These are phyloP conservation scores for Tylopilus intermedius DNA, from an alignment of 768 basidiomycete genomes.

Conservation along the genomic window DNA sequence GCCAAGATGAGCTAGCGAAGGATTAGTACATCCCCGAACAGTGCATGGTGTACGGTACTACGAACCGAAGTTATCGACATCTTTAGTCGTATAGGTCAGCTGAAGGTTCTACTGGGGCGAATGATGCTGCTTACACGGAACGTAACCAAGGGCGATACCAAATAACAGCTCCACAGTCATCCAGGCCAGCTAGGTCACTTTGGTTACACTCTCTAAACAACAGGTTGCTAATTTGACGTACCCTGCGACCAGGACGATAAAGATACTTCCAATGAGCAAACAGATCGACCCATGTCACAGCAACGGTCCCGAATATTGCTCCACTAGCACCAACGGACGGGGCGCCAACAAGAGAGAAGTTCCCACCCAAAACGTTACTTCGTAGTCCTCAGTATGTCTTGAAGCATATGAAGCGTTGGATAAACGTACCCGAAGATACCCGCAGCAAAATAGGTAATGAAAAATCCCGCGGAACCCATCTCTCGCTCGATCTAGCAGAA, in stretches of 20 bases:
- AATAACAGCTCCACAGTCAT: conserved; percentile 85
- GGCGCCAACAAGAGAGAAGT: conserved; percentile 83
- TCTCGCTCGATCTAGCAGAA: conserved; percentile 73
- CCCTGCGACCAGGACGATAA: conserved; percentile 76
- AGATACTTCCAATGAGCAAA: conserved; percentile 91
- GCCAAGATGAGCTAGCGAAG: conserved; percentile 73
- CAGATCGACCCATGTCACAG: conserved; percentile 84
- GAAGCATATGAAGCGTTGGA: neutral
- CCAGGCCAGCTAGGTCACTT: conserved; percentile 57
- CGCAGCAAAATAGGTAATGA: conserved; percentile 82
- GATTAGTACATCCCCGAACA: neutral
- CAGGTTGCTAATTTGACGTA: conserved; percentile 24
- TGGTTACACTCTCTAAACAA: neutral
- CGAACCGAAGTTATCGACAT: conserved; percentile 86
- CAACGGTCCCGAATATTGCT: conserved; percentile 84
- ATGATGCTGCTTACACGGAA: conserved; percentile 57
- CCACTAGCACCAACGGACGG: conserved; percentile 92
- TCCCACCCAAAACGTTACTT: conserved; percentile 86
- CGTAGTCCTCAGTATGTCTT: neutral
- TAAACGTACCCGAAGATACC: conserved; percentile 80
- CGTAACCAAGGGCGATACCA: conserved; percentile 79
- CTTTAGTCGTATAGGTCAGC: conserved; percentile 34
- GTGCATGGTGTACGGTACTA: conserved; percentile 2
- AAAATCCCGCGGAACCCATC: conserved; percentile 84
- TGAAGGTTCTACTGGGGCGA: neutral